A percentile compares a stretch with the other conserved stretches of the same genome.
phyloP scores from a whole-genome alignment of 2,329 filamentous ascomycete species.

The Trichoderma hamatum region DNA sequence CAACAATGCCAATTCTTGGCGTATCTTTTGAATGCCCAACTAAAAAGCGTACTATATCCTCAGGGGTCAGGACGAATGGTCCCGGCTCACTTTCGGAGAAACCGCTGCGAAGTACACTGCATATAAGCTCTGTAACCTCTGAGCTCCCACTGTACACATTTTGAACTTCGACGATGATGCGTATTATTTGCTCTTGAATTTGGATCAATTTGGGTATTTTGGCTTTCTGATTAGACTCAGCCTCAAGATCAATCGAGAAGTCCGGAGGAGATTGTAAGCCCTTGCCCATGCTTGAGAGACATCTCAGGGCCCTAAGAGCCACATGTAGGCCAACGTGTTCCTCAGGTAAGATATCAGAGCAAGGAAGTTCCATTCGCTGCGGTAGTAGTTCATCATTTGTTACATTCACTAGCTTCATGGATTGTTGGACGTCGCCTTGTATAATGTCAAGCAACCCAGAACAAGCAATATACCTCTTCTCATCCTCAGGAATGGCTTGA shows the following conservation, averaged over 20 bases:
- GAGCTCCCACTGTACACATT: slow-evolving; percentile 59
- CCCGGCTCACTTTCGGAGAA: slow-evolving; percentile 75
- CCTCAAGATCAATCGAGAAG: slow-evolving; percentile 67
- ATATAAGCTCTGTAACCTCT: slow-evolving; percentile 73
- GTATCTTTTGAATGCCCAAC: slow-evolving; percentile 60
- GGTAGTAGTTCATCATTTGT: background rate
- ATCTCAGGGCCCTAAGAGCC: slow-evolving; percentile 62
- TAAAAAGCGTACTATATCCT: slow-evolving; percentile 68
- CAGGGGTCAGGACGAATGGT: slow-evolving; percentile 73
- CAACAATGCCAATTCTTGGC: slow-evolving; percentile 67
- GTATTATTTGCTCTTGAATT: slow-evolving; percentile 53
- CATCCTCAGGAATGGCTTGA: slow-evolving; percentile 67
- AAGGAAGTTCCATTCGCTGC: slow-evolving; percentile 29
- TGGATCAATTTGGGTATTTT: slow-evolving; percentile 28
- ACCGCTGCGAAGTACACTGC: slow-evolving; percentile 70
- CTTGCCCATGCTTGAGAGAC: slow-evolving; percentile 70
- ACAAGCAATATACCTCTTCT: slow-evolving; percentile 56
- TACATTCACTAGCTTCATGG: slow-evolving; percentile 32
- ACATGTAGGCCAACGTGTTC: slow-evolving; percentile 54
- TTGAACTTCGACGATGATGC: slow-evolving; percentile 52
- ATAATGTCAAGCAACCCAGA: slow-evolving; percentile 64
- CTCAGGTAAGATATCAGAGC: slow-evolving; percentile 38
- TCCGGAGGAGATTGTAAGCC: slow-evolving; percentile 72
- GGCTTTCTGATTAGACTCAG: slow-evolving; percentile 38
- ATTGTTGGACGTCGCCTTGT: slow-evolving; percentile 54